Conservation (phyloP, 257 asterid species). For the Primulina huaijiensis region DNA sequence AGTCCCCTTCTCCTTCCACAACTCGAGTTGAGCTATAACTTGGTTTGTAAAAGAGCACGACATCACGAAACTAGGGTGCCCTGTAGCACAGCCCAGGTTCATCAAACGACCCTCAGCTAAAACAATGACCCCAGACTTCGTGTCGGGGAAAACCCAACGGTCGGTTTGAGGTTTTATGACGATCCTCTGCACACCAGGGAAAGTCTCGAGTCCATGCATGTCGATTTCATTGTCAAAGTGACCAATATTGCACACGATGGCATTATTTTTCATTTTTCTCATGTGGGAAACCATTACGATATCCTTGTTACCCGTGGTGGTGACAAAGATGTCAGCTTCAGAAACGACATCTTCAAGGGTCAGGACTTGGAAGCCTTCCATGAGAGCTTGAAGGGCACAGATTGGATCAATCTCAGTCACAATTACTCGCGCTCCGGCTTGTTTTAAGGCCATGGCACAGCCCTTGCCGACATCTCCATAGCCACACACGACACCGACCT, state of each 20-base stretch:
- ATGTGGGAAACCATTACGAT: slow-evolving; percentile 56
- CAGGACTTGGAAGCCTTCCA: slow-evolving; percentile 64
- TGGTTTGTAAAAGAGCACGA: slow-evolving; percentile 63
- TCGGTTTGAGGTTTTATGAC: slow-evolving; percentile 61
- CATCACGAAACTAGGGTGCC: slow-evolving; percentile 71
- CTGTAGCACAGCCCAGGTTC: slow-evolving; percentile 70
- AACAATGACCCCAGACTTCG: slow-evolving; percentile 39
- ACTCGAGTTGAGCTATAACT: slow-evolving; percentile 63
- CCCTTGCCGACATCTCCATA: slow-evolving; percentile 69
- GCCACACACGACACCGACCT: slow-evolving; percentile 51
- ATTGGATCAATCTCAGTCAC: slow-evolving; percentile 65
- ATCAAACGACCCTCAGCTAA: slow-evolving; percentile 63
- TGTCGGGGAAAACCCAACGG: slow-evolving; percentile 56
- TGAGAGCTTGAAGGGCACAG: slow-evolving; percentile 61
- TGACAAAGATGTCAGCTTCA: slow-evolving; percentile 58
- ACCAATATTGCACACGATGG: slow-evolving; percentile 70
- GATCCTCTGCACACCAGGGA: slow-evolving; percentile 55
- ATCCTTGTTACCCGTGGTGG: slow-evolving; percentile 69
- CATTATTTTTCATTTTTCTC: slow-evolving; percentile 63
- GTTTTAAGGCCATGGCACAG: slow-evolving; percentile 58
- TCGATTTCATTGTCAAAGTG: slow-evolving; percentile 66
- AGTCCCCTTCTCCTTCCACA: slow-evolving; percentile 47
- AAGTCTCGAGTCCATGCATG: slow-evolving; percentile 53
- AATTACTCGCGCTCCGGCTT: slow-evolving; percentile 58
- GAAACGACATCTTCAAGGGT: slow-evolving; percentile 51